phyloP scores from a whole-genome alignment of 1,284 basidiomycete species.

The Boletellus dicymbophilus region DNA sequence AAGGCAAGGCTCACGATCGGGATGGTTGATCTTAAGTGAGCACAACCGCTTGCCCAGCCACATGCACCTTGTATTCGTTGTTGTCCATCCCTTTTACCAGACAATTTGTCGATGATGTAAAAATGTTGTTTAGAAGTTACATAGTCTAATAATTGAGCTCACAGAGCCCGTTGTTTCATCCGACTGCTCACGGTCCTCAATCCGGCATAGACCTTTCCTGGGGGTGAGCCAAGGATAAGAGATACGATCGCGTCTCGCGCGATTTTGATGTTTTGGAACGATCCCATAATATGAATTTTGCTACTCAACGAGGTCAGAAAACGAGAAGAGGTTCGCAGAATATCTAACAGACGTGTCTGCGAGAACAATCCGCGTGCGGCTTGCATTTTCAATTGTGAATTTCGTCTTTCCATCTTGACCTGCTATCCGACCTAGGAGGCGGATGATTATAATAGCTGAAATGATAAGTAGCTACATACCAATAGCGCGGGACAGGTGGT shows the following conservation, averaged over 20 bases:
- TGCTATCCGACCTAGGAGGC: conserved; percentile 81
- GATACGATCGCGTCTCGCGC: conserved; percentile 96
- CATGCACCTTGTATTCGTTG: neutral
- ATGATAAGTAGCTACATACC: conserved; percentile 47
- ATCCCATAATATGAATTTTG: conserved; percentile 94
- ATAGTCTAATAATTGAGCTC: conserved; percentile 10
- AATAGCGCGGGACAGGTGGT: conserved; percentile 95
- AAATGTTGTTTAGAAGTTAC: conserved; percentile 5
- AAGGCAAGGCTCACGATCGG: conserved; percentile 22
- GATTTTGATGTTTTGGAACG: conserved; percentile 97
- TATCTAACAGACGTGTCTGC: conserved; percentile 83
- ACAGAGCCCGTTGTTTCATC: conserved; percentile 88
- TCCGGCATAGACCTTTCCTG: conserved; percentile 95
- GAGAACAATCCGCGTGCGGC: conserved; percentile 93
- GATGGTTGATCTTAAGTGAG: conserved; percentile 1
- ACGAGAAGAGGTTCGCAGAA: neutral
- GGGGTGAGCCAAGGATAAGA: conserved; percentile 93
- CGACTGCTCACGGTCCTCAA: conserved; percentile 89
- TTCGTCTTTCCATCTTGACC: conserved; percentile 98
- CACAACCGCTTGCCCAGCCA: neutral
- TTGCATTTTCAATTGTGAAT: conserved; percentile 98
- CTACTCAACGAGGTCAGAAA: conserved; percentile 38
- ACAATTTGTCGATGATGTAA: conserved; percentile 13
- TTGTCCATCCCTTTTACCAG: conserved; percentile 2
- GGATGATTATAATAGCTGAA: conserved; percentile 4